These are phyloP conservation scores for Nyssa sinensis DNA, from an alignment of 148 eudicot species.

Conservation along the genomic window DNA sequence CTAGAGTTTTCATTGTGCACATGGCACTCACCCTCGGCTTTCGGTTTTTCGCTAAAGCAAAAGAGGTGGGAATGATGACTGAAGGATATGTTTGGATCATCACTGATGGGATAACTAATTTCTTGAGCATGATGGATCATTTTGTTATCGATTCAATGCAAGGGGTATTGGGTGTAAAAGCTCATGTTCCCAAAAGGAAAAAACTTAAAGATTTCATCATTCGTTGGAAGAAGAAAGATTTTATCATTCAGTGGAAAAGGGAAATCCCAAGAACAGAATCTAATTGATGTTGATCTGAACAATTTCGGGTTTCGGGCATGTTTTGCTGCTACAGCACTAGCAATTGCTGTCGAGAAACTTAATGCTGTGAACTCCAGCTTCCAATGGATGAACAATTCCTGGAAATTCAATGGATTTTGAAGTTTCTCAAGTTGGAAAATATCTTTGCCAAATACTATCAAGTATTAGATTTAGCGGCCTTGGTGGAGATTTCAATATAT, in stretches of 20 bases:
- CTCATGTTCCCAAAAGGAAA: conserved; percentile 23
- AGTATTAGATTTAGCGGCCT: conserved; percentile 27
- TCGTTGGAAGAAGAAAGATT: no score
- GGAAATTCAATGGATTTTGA: conserved; percentile 13
- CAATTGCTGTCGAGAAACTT: conserved; percentile 22
- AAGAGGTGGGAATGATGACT: conserved; percentile 32
- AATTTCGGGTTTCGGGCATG: conserved; percentile 29
- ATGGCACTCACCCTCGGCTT: conserved; percentile 26
- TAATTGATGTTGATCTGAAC: not conserved
- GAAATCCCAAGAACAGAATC: conserved; percentile 7
- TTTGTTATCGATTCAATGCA: conserved; percentile 29
- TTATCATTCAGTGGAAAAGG: conserved; percentile 15
- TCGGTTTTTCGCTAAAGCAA: conserved; percentile 29
- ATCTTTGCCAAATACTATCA: conserved; percentile 21
- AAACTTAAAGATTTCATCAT: conserved; percentile 11
- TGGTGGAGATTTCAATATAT: conserved; percentile 23
- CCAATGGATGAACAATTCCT: not conserved
- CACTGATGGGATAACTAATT: conserved; percentile 25
- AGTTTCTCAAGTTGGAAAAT: conserved; percentile 23
- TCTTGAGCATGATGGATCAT: conserved; percentile 14
- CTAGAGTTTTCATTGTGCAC: conserved; percentile 39
- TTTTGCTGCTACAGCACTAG: conserved; percentile 31
- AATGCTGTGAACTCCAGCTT: not conserved
- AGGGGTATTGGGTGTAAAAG: conserved; percentile 29
- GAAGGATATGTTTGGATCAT: conserved; percentile 42